phyloP scores from a whole-genome alignment of 306 rosid species.

The Bauhinia variegata region DNA sequence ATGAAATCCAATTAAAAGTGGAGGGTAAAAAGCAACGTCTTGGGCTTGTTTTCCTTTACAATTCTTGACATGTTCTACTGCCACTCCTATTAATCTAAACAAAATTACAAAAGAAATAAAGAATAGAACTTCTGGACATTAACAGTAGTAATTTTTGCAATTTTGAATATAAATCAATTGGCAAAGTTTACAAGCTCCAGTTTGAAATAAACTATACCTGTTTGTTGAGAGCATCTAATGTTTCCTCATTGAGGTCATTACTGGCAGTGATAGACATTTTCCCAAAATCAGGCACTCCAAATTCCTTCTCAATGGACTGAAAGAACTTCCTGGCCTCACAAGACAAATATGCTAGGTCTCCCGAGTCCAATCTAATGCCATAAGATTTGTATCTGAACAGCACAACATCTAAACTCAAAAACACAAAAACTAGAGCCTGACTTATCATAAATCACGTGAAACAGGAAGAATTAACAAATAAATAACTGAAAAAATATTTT shows the following conservation, averaged over 20 bases:
- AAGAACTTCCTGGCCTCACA: slow-evolving; percentile 76
- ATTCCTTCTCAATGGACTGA: slow-evolving; percentile 69
- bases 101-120: not conserved
- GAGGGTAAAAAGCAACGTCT: slow-evolving; percentile 4
- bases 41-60: slow-evolving; percentile 2
- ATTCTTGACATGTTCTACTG: not conserved
- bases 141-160: not conserved
- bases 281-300: slow-evolving; percentile 64
- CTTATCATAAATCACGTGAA: no score
- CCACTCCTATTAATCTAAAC: not conserved
- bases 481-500: not conserved
- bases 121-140: not conserved
- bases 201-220: slow-evolving; percentile 56
- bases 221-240: slow-evolving; percentile 93
- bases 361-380: slow-evolving; percentile 95
- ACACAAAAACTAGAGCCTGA: no score
- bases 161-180: slow-evolving; percentile 27
- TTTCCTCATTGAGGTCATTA: slow-evolving; percentile 96
- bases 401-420: slow-evolving; percentile 41
- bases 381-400: slow-evolving; percentile 75
- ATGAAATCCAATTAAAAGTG: slow-evolving; percentile 22
- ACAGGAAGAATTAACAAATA: slow-evolving; percentile 17
- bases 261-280: slow-evolving; percentile 77
- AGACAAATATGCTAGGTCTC: slow-evolving; percentile 90
- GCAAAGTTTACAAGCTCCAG: slow-evolving; percentile 13